Evolutionary conservation across 306 rosid species (phyloP).

Genomic region (Cicer chorassanicum): DNA sequence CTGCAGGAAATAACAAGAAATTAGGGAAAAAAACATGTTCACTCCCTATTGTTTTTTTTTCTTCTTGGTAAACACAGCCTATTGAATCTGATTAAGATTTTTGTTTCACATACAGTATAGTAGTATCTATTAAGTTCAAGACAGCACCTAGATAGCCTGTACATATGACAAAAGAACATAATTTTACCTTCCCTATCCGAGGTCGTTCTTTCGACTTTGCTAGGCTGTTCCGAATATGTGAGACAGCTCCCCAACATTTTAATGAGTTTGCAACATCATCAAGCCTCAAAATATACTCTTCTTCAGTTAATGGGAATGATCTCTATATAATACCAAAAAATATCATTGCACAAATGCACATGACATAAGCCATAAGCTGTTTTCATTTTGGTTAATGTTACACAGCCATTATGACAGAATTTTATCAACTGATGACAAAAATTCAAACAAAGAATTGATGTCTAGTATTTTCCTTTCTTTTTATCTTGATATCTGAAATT

Average conservation of each 20-base stretch:
- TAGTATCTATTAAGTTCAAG: conserved; percentile 9
- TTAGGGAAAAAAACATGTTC: not conserved
- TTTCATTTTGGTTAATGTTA: conserved; percentile 13
- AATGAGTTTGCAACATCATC: conserved; percentile 87
- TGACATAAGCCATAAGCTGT: not conserved
- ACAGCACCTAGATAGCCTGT: not conserved
- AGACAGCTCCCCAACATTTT: conserved; percentile 99
- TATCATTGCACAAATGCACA: not conserved
- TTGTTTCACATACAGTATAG: not conserved
- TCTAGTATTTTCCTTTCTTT: not conserved
- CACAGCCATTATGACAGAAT: not conserved
- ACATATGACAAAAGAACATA: conserved; percentile 32
- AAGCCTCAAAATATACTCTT: conserved; percentile 93
- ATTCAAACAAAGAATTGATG: not conserved
- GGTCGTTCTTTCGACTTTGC: conserved; percentile 83
- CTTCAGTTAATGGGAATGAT: conserved; percentile 95
- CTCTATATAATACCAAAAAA: conserved; percentile 57
- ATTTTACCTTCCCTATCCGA: conserved; percentile 88
- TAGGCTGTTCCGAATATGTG: conserved; percentile 93
- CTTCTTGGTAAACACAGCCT: not conserved
- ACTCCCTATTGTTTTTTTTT: not conserved
- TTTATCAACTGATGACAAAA: too few species aligned
- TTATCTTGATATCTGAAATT: conserved; percentile 7
- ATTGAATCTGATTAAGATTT: too few species aligned
- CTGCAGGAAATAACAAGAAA: conserved; percentile 55